These are phyloP conservation scores for Hypoxylon rickii DNA, from an alignment of 495 filamentous ascomycete species.

Conservation along the genomic window DNA sequence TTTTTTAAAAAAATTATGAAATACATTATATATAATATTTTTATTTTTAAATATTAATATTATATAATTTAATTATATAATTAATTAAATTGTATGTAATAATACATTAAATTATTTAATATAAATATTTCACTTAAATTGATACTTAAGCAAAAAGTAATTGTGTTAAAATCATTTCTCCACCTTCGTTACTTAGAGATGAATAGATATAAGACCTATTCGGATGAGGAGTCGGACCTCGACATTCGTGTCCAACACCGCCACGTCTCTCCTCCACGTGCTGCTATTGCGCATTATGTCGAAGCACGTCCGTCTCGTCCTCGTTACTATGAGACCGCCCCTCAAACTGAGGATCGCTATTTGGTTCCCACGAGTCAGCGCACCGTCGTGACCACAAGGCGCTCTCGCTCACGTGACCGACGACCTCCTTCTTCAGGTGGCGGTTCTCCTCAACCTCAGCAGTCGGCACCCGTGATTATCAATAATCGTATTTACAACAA, in stretches of 20 bases:
- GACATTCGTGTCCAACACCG: conserved; percentile 51
- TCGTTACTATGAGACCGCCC: conserved; percentile 39
- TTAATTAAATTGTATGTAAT: background rate
- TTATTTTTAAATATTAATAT: no score
- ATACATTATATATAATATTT: no score
- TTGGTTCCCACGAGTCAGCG: conserved; percentile 40
- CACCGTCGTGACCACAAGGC: conserved; percentile 43
- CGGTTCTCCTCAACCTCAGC: conserved; percentile 26
- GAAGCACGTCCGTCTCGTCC: conserved; percentile 42
- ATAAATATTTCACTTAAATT: no score
- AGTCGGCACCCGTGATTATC: conserved; percentile 53
- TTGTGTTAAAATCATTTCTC: no score
- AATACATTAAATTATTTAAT: no score
- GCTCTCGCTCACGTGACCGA: conserved; percentile 49
- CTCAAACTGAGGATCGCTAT: conserved; percentile 34
- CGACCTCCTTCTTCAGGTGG: conserved; percentile 38
- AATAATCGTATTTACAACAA: conserved; percentile 53
- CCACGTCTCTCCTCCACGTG: conserved; percentile 40
- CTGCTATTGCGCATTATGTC: conserved; percentile 45
- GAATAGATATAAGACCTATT: conserved; percentile 58
- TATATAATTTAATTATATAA: background rate
- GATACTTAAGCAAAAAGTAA: no score
- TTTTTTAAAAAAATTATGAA: no score
- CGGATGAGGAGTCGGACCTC: conserved; percentile 48
- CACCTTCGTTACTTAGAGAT: no score